Evolutionary conservation across 2,329 filamentous ascomycete species (phyloP), one percentile per base, ranked within the genome.

Genomic region (Scytalidium lignicola): DNA sequence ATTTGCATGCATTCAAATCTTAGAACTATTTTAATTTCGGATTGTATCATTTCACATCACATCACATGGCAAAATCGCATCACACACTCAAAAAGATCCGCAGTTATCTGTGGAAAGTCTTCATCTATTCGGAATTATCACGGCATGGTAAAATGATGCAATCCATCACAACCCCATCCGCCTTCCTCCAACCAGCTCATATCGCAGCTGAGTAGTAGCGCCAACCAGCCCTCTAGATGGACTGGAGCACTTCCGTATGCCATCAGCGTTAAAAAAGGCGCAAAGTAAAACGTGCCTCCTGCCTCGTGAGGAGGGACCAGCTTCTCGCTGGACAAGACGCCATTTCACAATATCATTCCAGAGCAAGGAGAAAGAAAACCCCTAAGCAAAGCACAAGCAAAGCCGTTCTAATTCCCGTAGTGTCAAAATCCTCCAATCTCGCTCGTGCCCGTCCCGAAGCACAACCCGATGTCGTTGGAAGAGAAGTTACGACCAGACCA

Each of bases 161-260:
- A 37, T 37, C 23, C 32, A 37, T 37, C 32, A 37, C 32, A 37
- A 37, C 10, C n/a, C 32, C 15, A 37, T 37, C 32, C 15, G 32
- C 32, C 32, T 37, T 37, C 32, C 32, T 37, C 32, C 32, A 37
- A 37, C 32, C 32, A 37, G 32, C 32, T 37, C 32, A 37, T 15
- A 37, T 13, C 32, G 15, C 15, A 37, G 32, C 32, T 37, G 32
- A 37, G 32, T 37, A 37, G 32, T 37, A 37, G 32, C 32, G 32
- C 32, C 32, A 37, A 37, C 32, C 32, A 37, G 32, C 32, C 32
- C 32, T n/a, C 53, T 59, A 55, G 57, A 64, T 65, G 62, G 62
- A 59, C 62, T 61, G 62, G 62, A 65, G 62, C 62, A 65, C 62
- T 65, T 65, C 62, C 62, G 55, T 64, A 58, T 64, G 60, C 62